Conservation (phyloP, 2,329 filamentous ascomycete genomes). For the Fusarium sp. region DNA sequence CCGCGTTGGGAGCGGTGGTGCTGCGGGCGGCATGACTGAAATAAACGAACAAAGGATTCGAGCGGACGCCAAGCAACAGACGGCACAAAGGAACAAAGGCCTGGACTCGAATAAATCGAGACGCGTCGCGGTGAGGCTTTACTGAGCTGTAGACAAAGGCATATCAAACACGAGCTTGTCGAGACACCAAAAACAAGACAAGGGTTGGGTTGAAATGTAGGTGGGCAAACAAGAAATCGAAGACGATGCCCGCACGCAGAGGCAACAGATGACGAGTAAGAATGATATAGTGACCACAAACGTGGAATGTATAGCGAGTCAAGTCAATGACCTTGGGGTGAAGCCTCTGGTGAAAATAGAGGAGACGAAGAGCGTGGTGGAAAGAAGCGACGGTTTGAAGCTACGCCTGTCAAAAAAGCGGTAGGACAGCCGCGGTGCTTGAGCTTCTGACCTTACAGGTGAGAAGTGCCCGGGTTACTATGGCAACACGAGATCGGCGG, state of each 20-base stretch:
- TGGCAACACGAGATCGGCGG: slow-evolving; percentile 29
- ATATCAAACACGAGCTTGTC: slow-evolving; percentile 40
- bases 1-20: slow-evolving; percentile 73
- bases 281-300: slow-evolving; percentile 10
- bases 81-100: slow-evolving; percentile 15
- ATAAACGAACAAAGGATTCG: slow-evolving; percentile 10
- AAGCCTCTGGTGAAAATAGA: slow-evolving; percentile 18
- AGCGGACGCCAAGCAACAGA: slow-evolving; percentile 15
- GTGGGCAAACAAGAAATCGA: background rate
- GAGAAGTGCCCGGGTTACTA: slow-evolving; percentile 18
- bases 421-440: slow-evolving; percentile 38
- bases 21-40: slow-evolving; percentile 63
- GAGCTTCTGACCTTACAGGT: slow-evolving; percentile 31
- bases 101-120: slow-evolving; percentile 28
- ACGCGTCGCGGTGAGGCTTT: slow-evolving; percentile 24
- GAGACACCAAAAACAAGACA: slow-evolving; percentile 30
- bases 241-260: slow-evolving; percentile 5
- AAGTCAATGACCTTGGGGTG: slow-evolving; percentile 30
- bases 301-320: slow-evolving; percentile 10
- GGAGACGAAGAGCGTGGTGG: slow-evolving; percentile 30
- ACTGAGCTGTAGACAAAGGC: slow-evolving; percentile 33
- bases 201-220: slow-evolving; percentile 3
- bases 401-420: slow-evolving; percentile 40
- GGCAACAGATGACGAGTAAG: slow-evolving; percentile 19
- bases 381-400: slow-evolving; percentile 32